Evolutionary conservation across 306 rosid genomes (phyloP).

Genomic region (Rubus idaeus): DNA sequence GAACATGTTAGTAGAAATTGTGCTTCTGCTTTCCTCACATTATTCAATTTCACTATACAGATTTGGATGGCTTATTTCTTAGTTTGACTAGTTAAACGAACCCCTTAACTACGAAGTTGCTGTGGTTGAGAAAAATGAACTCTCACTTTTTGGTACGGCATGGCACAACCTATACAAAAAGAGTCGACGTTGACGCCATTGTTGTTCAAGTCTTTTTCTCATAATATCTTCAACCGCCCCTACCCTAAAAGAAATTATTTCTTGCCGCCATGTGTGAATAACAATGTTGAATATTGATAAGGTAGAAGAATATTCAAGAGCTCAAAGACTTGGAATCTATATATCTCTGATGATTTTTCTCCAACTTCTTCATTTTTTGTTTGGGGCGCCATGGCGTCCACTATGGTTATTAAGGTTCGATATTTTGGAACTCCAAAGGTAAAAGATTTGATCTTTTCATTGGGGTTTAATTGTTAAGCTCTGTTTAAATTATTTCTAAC

Average conservation of each 20-base stretch:
- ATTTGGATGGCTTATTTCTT: neutral
- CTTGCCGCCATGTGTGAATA: neutral
- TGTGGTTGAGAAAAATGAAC: neutral
- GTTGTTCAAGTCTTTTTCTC: neutral
- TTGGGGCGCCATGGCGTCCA: conserved; percentile 52
- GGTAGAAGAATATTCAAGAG: neutral
- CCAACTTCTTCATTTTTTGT: neutral
- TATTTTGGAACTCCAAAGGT: conserved; percentile 10
- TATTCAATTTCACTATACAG: neutral
- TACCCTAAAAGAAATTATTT: neutral
- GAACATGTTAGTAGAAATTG: neutral
- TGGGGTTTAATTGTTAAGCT: neutral
- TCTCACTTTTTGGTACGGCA: conserved; percentile 1
- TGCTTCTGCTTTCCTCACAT: neutral
- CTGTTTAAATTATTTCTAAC: neutral
- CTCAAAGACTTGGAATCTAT: neutral
- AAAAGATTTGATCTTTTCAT: neutral
- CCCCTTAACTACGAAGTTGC: neutral
- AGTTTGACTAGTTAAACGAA: neutral
- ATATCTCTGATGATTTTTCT: neutral
- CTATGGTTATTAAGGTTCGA: conserved; percentile 73
- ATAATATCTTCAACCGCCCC: conserved; percentile 5
- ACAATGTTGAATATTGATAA: neutral
- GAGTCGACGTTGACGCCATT: neutral
- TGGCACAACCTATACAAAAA: neutral